A percentile compares a stretch with the other conserved stretches of the same genome.
Conservation (phyloP, 2,329 filamentous ascomycete species). For the Dothiorella sarmentorum region DNA sequence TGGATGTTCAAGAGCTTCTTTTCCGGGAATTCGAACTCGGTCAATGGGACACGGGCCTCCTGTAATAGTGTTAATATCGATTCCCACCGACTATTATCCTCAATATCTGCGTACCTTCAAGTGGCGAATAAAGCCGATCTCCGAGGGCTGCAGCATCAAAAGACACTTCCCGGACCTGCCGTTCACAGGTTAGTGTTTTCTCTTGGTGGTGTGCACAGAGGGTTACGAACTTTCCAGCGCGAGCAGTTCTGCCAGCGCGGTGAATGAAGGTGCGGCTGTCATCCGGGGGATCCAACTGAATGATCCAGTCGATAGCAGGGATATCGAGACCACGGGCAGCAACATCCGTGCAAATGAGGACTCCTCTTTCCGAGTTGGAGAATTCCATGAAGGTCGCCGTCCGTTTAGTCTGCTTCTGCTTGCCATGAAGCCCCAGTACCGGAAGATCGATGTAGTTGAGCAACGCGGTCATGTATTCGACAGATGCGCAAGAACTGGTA, state of each 20-base stretch:
- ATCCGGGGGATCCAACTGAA: slow-evolving; percentile 93
- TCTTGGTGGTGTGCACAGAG: no score
- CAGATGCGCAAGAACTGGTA: slow-evolving; percentile 35
- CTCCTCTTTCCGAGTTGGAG: slow-evolving; percentile 79
- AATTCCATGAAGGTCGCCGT: slow-evolving; percentile 99
- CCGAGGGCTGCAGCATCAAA: slow-evolving; percentile 88
- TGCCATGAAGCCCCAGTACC: slow-evolving; percentile 78
- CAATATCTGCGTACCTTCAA: no score
- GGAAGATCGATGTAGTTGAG: slow-evolving; percentile 97
- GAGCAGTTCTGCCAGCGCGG: slow-evolving; percentile 89
- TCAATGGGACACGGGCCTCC: slow-evolving; percentile 84
- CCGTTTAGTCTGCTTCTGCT: slow-evolving; percentile 98
- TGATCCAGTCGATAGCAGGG: slow-evolving; percentile 91
- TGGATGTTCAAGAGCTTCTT: slow-evolving; percentile 81
- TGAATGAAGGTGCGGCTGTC: slow-evolving; percentile 78
- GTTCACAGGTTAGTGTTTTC: no score
- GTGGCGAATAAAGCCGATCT: slow-evolving; percentile 88
- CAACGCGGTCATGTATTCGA: slow-evolving; percentile 89
- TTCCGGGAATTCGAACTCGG: slow-evolving; percentile 91
- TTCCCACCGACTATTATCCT: no score
- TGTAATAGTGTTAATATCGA: no score
- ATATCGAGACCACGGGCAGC: slow-evolving; percentile 94
- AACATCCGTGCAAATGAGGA: slow-evolving; percentile 93
- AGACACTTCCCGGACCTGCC: slow-evolving; percentile 79
- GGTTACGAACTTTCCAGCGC: slow-evolving; percentile 62